These are phyloP conservation scores for Mallotus japonicus DNA, from an alignment of 441 rosid species.

Conservation along the genomic window DNA sequence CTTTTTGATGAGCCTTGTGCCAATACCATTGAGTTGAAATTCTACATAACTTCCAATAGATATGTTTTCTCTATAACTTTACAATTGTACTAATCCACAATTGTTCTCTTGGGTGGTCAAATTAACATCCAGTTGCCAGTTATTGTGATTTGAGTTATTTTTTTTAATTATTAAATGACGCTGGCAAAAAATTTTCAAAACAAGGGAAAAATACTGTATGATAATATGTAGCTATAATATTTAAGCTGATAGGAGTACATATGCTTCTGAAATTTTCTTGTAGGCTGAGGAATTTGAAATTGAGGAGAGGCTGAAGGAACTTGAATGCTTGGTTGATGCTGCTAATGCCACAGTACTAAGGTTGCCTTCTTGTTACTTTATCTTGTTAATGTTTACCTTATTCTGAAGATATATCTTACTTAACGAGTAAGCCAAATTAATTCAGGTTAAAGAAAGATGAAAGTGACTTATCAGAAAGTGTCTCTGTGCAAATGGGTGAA, in stretches of 20 bases:
- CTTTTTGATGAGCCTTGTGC: background rate
- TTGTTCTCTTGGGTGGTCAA: background rate
- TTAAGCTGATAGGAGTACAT: background rate
- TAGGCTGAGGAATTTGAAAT: slow-evolving; percentile 90
- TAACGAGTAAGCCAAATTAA: slow-evolving; percentile 16
- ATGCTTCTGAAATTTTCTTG: slow-evolving; percentile 6
- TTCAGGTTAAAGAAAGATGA: slow-evolving; percentile 78
- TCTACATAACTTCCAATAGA: background rate
- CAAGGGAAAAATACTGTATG: background rate
- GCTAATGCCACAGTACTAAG: slow-evolving; percentile 52
- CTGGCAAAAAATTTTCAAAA: background rate
- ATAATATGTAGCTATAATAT: background rate
- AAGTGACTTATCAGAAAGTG: slow-evolving; percentile 43
- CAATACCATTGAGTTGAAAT: background rate
- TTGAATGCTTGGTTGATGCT: slow-evolving; percentile 52
- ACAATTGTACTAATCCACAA: background rate
- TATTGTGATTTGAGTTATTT: background rate
- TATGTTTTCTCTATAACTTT: background rate
- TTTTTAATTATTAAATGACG: background rate
- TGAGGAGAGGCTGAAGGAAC: slow-evolving; percentile 62
- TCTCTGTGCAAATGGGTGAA: slow-evolving; percentile 43
- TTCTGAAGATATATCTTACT: slow-evolving; percentile 18
- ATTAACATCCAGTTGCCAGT: background rate
- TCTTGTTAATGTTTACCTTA: slow-evolving; percentile 13
- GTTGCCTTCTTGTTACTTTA: slow-evolving; percentile 33